Percentiles rank a stretch among this genome's conserved stretches.
phyloP scores from a whole-genome alignment of 2,329 filamentous ascomycete species.

The Cytospora piceae region DNA sequence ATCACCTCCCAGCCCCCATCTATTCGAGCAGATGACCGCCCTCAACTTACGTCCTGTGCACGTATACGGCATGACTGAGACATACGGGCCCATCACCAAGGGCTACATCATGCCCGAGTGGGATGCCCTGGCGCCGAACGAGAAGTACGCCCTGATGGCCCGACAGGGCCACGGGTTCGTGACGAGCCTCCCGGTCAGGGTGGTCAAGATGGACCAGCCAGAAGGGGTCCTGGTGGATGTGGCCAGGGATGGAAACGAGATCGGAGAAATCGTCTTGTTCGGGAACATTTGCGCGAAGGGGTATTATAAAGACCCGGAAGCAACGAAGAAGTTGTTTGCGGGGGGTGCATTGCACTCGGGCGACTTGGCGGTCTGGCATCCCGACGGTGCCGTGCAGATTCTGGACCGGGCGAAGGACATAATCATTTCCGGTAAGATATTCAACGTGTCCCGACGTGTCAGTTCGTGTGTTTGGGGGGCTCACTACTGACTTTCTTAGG shows the following conservation, averaged over 20 bases:
- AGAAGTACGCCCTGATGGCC: constrained; percentile 89
- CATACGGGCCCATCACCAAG: constrained; percentile 94
- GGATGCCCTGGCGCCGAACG: constrained; percentile 72
- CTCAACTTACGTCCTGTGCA: constrained; percentile 91
- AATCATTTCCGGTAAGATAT: constrained; percentile 80
- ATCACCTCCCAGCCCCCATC: constrained; percentile 82
- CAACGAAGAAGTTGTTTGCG: constrained; percentile 83
- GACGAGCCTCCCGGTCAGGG: constrained; percentile 76
- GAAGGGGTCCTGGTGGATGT: constrained; percentile 65
- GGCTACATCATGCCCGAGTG: constrained; percentile 86
- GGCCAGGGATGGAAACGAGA: constrained; percentile 51
- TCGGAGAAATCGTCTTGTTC: constrained; percentile 68
- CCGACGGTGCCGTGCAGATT: constrained; percentile 89
- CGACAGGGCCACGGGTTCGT: constrained; percentile 92
- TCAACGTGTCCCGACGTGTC: not conserved
- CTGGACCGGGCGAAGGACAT: constrained; percentile 95
- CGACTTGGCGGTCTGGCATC: constrained; percentile 90
- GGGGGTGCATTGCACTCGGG: constrained; percentile 88
- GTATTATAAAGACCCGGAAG: constrained; percentile 88
- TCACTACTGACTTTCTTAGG: constrained; percentile 52
- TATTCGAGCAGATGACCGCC: constrained; percentile 85
- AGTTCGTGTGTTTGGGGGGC: constrained; percentile 8
- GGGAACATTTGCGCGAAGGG: constrained; percentile 92
- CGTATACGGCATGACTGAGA: constrained; percentile 87
- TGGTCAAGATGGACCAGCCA: constrained; percentile 78